Evolutionary conservation across 768 basidiomycete genomes (phyloP).

Genomic region (Auricularia cornea): DNA sequence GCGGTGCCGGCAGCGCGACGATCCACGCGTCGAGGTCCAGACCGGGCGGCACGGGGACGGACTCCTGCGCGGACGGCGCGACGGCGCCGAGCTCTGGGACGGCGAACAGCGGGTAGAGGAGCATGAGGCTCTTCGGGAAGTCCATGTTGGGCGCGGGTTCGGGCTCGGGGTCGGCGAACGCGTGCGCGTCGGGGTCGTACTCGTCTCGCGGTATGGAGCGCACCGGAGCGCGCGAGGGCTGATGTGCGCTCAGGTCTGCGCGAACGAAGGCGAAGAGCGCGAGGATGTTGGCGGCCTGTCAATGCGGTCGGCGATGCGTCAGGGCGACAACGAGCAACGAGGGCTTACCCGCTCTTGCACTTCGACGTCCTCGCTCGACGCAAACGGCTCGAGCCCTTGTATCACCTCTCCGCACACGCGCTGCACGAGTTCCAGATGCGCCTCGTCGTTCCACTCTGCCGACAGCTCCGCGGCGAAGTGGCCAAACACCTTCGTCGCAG

Average conservation of each 20-base stretch:
- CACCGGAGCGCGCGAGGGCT: conserved; percentile 28
- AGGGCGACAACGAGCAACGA: conserved; percentile 8
- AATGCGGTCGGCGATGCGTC: not conserved
- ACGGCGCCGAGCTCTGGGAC: conserved; percentile 81
- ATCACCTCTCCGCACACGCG: conserved; percentile 54
- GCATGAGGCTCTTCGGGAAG: conserved; percentile 85
- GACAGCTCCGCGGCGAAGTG: conserved; percentile 73
- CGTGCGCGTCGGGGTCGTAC: conserved; percentile 16
- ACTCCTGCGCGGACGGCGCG: conserved; percentile 67
- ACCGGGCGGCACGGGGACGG: conserved; percentile 73
- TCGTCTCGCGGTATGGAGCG: conserved; percentile 1
- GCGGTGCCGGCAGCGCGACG: conserved; percentile 47
- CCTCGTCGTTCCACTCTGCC: conserved; percentile 66
- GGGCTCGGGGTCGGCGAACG: conserved; percentile 29
- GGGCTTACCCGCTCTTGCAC: conserved; percentile 79
- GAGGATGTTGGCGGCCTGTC: conserved; percentile 70
- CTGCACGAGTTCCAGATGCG: conserved; percentile 50
- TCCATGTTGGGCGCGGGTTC: conserved; percentile 32
- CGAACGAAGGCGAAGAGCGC: conserved; percentile 70
- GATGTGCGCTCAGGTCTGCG: conserved; percentile 57
- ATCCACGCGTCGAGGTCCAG: conserved; percentile 84
- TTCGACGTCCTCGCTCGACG: conserved; percentile 63
- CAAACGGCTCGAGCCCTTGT: conserved; percentile 49
- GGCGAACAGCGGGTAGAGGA: conserved; percentile 73
- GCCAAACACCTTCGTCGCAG: conserved; percentile 80